Evolutionary conservation across 2,329 filamentous ascomycete genomes (phyloP).

Genomic region (Penicillium aurantiogriseum): DNA sequence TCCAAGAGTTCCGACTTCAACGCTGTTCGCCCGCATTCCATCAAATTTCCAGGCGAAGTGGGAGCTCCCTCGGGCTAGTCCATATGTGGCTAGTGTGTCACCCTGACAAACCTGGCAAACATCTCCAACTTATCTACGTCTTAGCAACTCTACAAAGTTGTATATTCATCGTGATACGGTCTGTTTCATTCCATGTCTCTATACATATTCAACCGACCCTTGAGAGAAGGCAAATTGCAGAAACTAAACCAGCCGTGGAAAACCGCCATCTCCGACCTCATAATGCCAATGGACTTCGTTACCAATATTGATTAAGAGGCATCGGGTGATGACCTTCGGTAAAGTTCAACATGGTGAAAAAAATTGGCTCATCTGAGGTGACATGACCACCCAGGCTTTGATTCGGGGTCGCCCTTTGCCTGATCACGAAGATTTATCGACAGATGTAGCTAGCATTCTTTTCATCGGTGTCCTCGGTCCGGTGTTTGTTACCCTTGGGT

Average conservation of each 20-base stretch:
- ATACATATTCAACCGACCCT: not conserved
- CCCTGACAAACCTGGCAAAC: conserved; percentile 27
- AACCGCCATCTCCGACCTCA: conserved; percentile 14
- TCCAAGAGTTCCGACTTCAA: conserved; percentile 26
- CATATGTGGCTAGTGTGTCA: conserved; percentile 23
- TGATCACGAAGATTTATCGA: not conserved
- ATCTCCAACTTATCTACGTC: conserved; percentile 4
- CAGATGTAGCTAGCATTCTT: not conserved
- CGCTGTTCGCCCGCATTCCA: conserved; percentile 31
- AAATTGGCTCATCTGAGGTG: not conserved
- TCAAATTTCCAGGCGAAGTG: conserved; percentile 45
- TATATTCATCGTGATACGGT: not conserved
- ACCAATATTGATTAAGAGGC: not conserved
- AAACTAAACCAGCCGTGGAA: conserved; percentile 6
- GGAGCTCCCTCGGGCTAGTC: conserved; percentile 40
- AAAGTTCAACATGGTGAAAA: not conserved
- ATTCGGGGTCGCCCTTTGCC: not conserved
- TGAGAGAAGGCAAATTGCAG: not conserved
- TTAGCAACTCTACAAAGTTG: not conserved
- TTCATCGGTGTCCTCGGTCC: not conserved
- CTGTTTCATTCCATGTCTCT: not conserved
- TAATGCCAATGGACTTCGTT: not conserved
- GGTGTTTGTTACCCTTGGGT: not conserved
- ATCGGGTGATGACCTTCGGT: not conserved
- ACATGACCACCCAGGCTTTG: not conserved